Conservation (phyloP, 805 yeast genomes). For the Nakazawaea anatomiae region DNA sequence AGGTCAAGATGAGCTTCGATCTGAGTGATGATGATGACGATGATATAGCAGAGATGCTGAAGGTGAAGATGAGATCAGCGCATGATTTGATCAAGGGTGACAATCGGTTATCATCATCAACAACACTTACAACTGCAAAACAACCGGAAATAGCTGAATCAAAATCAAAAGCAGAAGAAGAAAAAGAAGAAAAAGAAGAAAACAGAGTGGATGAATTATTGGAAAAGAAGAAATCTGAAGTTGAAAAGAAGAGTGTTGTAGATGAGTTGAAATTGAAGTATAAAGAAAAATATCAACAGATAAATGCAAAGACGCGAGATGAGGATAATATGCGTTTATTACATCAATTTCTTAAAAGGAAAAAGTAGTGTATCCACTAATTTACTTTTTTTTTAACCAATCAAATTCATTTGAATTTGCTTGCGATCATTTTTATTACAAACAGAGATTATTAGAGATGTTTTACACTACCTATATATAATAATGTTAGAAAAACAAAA, state of each 20-base stretch:
- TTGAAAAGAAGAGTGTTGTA: not conserved
- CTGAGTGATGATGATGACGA: no score
- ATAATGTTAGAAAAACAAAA: slow-evolving; percentile 1
- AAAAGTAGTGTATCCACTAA: not conserved
- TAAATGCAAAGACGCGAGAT: not conserved
- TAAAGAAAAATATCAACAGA: not conserved
- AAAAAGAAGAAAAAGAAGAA: not conserved
- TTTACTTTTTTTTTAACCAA: no score
- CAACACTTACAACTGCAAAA: not conserved
- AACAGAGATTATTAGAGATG: no score
- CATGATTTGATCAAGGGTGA: slow-evolving; percentile 1
- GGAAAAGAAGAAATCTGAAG: not conserved
- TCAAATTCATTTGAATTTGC: not conserved
- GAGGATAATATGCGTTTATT: not conserved
- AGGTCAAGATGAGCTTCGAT: not conserved
- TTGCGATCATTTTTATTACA: no score
- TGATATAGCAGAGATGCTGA: no score
- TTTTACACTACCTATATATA: not conserved
- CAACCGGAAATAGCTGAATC: not conserved
- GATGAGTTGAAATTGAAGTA: not conserved
- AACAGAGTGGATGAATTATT: not conserved
- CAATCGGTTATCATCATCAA: not conserved
- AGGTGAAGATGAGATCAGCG: slow-evolving; percentile 3
- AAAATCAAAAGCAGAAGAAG: not conserved
- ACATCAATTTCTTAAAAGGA: not conserved